Evolutionary conservation across 257 asterid species (phyloP).

Genomic region (Echites panduratus): DNA sequence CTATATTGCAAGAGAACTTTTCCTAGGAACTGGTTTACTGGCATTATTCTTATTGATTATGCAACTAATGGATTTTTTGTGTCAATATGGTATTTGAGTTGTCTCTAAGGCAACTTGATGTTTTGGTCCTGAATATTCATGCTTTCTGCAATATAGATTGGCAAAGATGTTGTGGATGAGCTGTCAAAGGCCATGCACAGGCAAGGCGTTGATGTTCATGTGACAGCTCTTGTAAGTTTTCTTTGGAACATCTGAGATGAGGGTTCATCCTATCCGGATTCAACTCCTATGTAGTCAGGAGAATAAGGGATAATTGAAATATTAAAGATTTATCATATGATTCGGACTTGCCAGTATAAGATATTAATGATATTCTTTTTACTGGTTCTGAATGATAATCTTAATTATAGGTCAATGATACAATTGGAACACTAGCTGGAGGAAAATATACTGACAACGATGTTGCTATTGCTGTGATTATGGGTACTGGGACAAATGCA

Average conservation of each 20-base stretch:
- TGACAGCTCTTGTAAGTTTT: conserved; percentile 65
- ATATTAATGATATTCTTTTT: background rate
- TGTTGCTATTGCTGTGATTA: conserved; percentile 67
- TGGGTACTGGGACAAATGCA: conserved; percentile 94
- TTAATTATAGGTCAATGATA: conserved; percentile 69
- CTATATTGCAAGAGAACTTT: background rate
- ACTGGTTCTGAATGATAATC: conserved; percentile 5
- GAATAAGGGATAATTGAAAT: background rate
- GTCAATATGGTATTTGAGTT: background rate
- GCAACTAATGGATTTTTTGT: background rate
- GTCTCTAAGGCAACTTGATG: background rate
- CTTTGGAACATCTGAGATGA: background rate
- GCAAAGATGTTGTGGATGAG: conserved; percentile 71
- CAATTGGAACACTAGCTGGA: conserved; percentile 88
- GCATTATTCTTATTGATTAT: background rate
- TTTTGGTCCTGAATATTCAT: background rate
- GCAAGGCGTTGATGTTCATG: conserved; percentile 65
- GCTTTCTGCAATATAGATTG: conserved; percentile 44
- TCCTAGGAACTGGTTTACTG: background rate
- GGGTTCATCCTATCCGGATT: background rate
- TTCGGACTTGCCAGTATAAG: background rate
- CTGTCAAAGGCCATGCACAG: conserved; percentile 68
- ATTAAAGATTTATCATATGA: background rate
- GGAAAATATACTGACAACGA: conserved; percentile 61
- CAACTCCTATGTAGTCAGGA: background rate